These are phyloP conservation scores for Penicillium brasilianum DNA, from an alignment of 2,329 filamentous ascomycete genomes.

Conservation along the genomic window DNA sequence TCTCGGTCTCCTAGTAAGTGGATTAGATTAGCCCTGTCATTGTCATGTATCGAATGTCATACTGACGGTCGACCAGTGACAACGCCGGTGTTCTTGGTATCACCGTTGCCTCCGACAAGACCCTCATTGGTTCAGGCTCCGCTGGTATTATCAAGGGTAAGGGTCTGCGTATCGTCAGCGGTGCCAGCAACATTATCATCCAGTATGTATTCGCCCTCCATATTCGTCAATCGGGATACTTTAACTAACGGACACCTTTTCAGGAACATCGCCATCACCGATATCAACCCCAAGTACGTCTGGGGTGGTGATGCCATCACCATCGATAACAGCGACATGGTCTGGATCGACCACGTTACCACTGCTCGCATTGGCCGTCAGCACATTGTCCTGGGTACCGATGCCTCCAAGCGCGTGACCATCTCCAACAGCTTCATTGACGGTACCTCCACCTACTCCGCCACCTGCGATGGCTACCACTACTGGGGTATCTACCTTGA, in stretches of 20 bases:
- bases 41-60: background rate
- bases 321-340: conserved; percentile 49
- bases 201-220: conserved; percentile 38
- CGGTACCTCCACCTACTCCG: conserved; percentile 59
- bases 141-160: conserved; percentile 64
- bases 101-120: conserved; percentile 63
- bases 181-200: conserved; percentile 63
- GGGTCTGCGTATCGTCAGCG: conserved; percentile 57
- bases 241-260: background rate
- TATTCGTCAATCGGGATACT: background rate
- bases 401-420: conserved; percentile 60
- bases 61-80: conserved; percentile 39
- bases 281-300: conserved; percentile 63
- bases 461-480: conserved; percentile 63
- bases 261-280: conserved; percentile 59
- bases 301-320: conserved; percentile 66
- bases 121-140: conserved; percentile 58
- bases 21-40: accelerated
- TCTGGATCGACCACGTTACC: conserved; percentile 60
- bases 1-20: conserved; percentile 44
- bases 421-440: conserved; percentile 67
- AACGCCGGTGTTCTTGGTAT: conserved; percentile 59
- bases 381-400: conserved; percentile 63
- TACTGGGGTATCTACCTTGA: conserved; percentile 66
- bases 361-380: conserved; percentile 64